Evolutionary conservation across 2,329 filamentous ascomycete species (phyloP), one percentile per base, ranked within the genome.

Genomic region (Cladosporium sp.): DNA sequence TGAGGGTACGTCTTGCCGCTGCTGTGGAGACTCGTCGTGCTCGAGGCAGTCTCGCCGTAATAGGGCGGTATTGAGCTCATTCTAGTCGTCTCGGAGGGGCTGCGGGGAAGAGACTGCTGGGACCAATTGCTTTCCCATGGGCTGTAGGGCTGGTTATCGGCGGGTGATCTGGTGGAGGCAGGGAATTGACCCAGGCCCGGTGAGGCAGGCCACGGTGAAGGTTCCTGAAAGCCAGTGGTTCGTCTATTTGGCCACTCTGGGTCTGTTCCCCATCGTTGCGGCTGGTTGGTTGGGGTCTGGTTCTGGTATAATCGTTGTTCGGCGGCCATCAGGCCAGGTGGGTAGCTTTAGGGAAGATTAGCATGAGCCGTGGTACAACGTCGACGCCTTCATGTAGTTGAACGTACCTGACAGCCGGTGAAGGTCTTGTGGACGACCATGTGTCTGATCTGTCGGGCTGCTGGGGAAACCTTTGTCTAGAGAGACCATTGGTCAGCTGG

Each of bases 1-100:
- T 88, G 84, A 36, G 71, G 68, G 47, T 60, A 60, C 27, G 56
- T 53, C 52, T 59, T 63, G 39, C 47, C 37, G 24, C 45, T 27
- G n/a, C 49, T 54, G 36, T 62, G 57, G 19, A 62, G 52, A 47
- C 56, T 59, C 12, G 57, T 50, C 15, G 54, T 52, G 42, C 53
- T 59, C 7, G 55, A 55, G 17, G 53, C 52, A n/a, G 54, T 51
- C 20, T 61, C 61, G 45, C 54, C 56, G 30, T 54, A 55, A 50
- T 59, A 64, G 49, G 59, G 56, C 27, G 44, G 51, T 43, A 57
- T 38, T 42, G 54, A 51, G 38, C 52, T 57, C 37, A 61, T 53
- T 40, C 60, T 51, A 20, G 58, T 54, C 37, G 60, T 58, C 38
- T 64, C 61, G 19, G 62, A 63, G n/a, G 62, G 62, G 27, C 57